Conservation (phyloP, 306 rosid genomes). For the Vicia faba region DNA sequence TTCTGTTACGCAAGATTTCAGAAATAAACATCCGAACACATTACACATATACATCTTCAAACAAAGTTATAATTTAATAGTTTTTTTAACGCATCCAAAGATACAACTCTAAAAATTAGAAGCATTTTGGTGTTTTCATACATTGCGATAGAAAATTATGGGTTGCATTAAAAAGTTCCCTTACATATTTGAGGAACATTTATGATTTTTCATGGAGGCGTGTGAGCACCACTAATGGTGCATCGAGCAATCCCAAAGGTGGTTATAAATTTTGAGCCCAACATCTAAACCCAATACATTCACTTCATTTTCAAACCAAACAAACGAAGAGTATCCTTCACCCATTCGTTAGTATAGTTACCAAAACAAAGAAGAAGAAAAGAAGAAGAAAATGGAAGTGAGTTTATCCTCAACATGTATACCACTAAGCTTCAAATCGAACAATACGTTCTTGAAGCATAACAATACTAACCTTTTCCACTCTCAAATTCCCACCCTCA, state of each 20-base stretch:
- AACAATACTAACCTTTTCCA: constrained; percentile 32
- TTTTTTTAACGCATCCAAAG: no score
- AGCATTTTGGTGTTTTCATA: no score
- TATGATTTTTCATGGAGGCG: no score
- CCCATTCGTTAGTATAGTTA: background rate
- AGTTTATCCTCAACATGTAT: constrained; percentile 56
- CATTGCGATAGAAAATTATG: no score
- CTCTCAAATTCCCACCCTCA: constrained; percentile 46
- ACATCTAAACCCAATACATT: constrained; percentile 20
- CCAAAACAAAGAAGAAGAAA: background rate
- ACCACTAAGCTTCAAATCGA: constrained; percentile 40
- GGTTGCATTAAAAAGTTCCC: no score
- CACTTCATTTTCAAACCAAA: background rate
- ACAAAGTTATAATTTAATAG: no score
- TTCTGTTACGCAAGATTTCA: no score
- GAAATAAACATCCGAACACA: no score
- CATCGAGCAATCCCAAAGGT: background rate
- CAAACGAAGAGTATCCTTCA: background rate
- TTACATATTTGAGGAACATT: no score
- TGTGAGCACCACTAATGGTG: no score
- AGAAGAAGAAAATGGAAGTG: constrained; percentile 46
- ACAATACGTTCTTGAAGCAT: constrained; percentile 33
- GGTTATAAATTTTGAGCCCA: background rate
- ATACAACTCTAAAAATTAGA: no score
- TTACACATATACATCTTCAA: no score